Base-by-base conservation (phyloP, 2,329 filamentous ascomycete genomes). In the Aspergillus neoniger region DNA sequence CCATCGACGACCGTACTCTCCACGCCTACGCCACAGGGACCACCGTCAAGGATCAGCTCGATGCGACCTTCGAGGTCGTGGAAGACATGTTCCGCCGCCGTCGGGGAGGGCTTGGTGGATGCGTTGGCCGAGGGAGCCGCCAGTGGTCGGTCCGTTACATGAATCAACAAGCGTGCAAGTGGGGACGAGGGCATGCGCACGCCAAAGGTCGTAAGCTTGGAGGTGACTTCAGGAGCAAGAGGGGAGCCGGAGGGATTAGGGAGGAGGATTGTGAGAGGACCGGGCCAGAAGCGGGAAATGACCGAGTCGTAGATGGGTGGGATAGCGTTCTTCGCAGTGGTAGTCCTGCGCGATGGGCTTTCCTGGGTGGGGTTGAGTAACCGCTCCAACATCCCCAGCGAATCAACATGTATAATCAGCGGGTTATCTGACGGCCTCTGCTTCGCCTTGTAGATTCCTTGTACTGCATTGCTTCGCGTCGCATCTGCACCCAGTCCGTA, bases 1-100 rank as follows among this genome's bases (percentile, higher is more conserved):
- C 95, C 95, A 71, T 98, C 95, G 0, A 99, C 92, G 1, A 99
- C 95, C 0, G 95, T 99, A 73, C 92, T 97, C 78, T 99, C 95
- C 0, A 99, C 92, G 1, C 95, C 95, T 10, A 99, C 92, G 19
- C 85, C 83, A 70, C 93, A 98, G 0, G 88, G 79, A 0, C 95
- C 95, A 2, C 94, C 95, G 67, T 99, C 94, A 0, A 99, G 80
- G 59, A 99, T 95, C 5, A 94, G 81, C 68, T 91, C 87, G 65
- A 99, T 96, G 52, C 89, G 86, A 0, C 92, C 92, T 39, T 88
- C 77, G 10, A 99, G 81, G 73, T 99, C 95, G 63, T 96, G 88
- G 21, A 87, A 83, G 12, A 99, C 95, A 75, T 99, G 95, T 70
- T 90, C 87, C 1, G 95, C 95, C 0, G 90, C 89, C 0, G 95